Evolutionary conservation across 495 filamentous ascomycete species (phyloP).

Genomic region (Trichoderma gamsii): DNA sequence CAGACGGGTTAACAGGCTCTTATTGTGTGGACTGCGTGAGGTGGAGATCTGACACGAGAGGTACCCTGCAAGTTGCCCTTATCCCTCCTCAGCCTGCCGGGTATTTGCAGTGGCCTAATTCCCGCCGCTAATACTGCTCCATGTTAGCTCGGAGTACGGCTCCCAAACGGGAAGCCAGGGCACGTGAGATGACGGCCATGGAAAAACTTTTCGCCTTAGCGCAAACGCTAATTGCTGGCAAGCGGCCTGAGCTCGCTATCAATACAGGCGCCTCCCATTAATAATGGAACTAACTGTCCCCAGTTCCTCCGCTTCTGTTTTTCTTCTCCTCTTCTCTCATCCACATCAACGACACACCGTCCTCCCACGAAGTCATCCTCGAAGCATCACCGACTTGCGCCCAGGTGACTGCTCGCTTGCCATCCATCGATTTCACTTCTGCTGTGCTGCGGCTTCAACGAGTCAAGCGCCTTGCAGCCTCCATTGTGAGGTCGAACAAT

Average conservation of each 20-base stretch:
- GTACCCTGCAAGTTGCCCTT: background rate
- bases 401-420: background rate
- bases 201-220: background rate
- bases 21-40: background rate
- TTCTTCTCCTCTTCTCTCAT: slow-evolving; percentile 6
- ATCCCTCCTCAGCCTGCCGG: background rate
- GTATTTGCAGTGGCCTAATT: background rate
- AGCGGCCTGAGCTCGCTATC: background rate
- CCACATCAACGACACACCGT: background rate
- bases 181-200: background rate
- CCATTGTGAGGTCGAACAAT: background rate
- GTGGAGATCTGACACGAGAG: background rate
- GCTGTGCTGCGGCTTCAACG: background rate
- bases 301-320: slow-evolving; percentile 8
- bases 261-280: background rate
- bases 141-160: background rate
- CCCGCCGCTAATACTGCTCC: background rate
- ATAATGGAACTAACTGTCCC: slow-evolving; percentile 7
- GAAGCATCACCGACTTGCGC: background rate
- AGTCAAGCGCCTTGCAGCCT: background rate
- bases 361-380: background rate
- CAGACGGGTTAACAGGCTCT: background rate
- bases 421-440: background rate
- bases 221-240: background rate
- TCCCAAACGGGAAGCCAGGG: background rate